Percentiles rank a stretch among this genome's conserved stretches.
phyloP scores from a whole-genome alignment of 2,329 filamentous ascomycete genomes.

The Zasmidium cellare region DNA sequence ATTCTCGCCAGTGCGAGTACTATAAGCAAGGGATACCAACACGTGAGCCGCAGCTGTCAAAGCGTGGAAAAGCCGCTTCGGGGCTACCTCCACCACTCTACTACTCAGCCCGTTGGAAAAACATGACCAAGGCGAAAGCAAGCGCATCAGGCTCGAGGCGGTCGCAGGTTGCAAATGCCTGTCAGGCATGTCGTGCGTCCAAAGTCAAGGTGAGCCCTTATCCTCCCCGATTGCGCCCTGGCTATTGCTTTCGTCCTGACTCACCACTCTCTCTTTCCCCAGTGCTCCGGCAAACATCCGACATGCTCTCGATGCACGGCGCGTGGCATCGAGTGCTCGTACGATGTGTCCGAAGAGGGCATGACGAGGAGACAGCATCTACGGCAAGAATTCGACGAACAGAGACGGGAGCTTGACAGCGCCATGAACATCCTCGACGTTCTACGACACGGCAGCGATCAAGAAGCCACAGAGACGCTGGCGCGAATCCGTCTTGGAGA shows the following conservation, averaged over 20 bases:
- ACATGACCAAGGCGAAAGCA: background rate
- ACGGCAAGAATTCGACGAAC: slow-evolving; percentile 16
- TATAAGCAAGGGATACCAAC: no score
- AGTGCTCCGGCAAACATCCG: slow-evolving; percentile 23
- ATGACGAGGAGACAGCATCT: slow-evolving; percentile 26
- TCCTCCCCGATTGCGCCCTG: background rate
- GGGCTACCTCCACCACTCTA: background rate
- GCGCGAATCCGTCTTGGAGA: slow-evolving; percentile 25
- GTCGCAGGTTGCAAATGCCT: slow-evolving; percentile 11
- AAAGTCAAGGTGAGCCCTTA: slow-evolving; percentile 9
- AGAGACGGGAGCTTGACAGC: slow-evolving; percentile 14
- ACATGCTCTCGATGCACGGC: slow-evolving; percentile 15
- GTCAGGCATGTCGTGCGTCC: slow-evolving; percentile 8
- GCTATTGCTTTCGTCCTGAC: background rate
- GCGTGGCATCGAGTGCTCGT: slow-evolving; percentile 15
- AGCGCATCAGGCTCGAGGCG: background rate
- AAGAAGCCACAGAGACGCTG: slow-evolving; percentile 21
- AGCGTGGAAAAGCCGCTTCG: background rate
- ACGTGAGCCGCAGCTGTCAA: no score
- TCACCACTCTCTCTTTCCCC: background rate
- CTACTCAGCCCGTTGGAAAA: no score
- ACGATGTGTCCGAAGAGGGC: slow-evolving; percentile 25
- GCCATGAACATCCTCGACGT: slow-evolving; percentile 16
- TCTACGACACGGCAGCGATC: slow-evolving; percentile 21
- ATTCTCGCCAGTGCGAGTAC: no score